Base-by-base conservation (phyloP, 371 early-diverging fungal species). In the Syncephalastrum monosporum region DNA sequence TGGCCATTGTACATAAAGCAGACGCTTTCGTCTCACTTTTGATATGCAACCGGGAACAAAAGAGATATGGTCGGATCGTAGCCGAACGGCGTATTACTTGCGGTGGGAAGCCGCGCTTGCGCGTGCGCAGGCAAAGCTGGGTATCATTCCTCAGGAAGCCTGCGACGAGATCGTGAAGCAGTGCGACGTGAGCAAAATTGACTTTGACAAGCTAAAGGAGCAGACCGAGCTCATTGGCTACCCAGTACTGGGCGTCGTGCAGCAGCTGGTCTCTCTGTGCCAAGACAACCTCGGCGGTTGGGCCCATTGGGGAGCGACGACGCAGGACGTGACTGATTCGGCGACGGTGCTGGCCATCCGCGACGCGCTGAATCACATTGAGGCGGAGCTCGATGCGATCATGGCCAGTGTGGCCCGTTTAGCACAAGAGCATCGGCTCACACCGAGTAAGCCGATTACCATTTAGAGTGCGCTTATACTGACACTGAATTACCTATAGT, bases 21-120 rank as follows among this genome's bases (percentile, higher is more conserved):
- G 13, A 3, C 16, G 16, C 5, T 4, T 8, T 5, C 15, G 8
- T 14, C 14, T 41, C 27, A 41, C n/a, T 5, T 53, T 16, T n/a
- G 13, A 53, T n/a, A 38, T n/a, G 7, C 5, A 53, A 42, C 38
- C 17, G 15, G 10, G 7, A n/a, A 8, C 25, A 44, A 42, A 45
- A 63, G 63, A 55, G 16, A 50, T 63, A 5, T 63, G 63, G 63
- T 63, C 63, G 4, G 63, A 63, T 33, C 21, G 54, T 43, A 53
- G 53, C n/a, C 53, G 63, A 14, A 57, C 58, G 1, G 55, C 33
- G 4, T 57, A 49, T 17, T 63, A 63, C 54, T 25, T 63, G 4
- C 58, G 58, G 54, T 63, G 63, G 63, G 63, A 63, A 50, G 57
- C 48, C 1, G 63, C 63, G 4, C 55, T 63, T 25, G 63, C 63